Base-by-base conservation (phyloP, 2,329 filamentous ascomycete species). In the Fusarium circinatum region DNA sequence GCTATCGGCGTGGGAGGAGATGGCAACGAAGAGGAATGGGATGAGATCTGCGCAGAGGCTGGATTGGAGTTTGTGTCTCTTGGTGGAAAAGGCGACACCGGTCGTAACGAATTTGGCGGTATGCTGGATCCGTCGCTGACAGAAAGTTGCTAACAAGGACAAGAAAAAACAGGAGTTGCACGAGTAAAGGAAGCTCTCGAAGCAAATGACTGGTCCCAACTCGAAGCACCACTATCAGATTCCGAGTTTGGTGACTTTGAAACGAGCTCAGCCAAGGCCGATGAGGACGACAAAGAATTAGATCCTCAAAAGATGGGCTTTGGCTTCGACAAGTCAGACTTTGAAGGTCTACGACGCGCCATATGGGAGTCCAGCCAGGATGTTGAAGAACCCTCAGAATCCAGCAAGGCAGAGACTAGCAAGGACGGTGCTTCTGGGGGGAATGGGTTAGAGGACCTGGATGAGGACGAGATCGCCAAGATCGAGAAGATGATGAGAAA, bases 11-110 rank as follows among this genome's bases (percentile, higher is more conserved):
- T 92, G 36, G 86, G 84, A 28, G 83, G 84, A 28, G 83, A 83
- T 49, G 75, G 79, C 1, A 84, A 85, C 42, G 81, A 87, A 18
- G 89, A 90, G 34, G 86, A 88, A 69, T 92, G 89, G 90, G 90
- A 92, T 74, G 89, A 90, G 62, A 75, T 86, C 28, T 90, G 89
- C 75, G 85, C 85, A 8, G 87, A 88, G 64, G 85, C 80, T 41
- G 89, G 89, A 4, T 81, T 92, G 73, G 91, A 93, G 83, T 92
- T 90, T 82, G 88, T 93, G 44, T 87, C 90, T 75, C 84, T 87
- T 54, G 82, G 79, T 20, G 80, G 80, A 41, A 78, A 81, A 38
- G 78, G 79, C 15, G 82, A 83, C 49, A 80, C 81, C 15, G 79
- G 75, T 8, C 82, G 83, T 67, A 91, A 91, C 76, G 88, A 91